Percentiles rank a stretch among this genome's conserved stretches.
phyloP scores from a whole-genome alignment of 495 filamentous ascomycete species.

The Durotheca rogersii region DNA sequence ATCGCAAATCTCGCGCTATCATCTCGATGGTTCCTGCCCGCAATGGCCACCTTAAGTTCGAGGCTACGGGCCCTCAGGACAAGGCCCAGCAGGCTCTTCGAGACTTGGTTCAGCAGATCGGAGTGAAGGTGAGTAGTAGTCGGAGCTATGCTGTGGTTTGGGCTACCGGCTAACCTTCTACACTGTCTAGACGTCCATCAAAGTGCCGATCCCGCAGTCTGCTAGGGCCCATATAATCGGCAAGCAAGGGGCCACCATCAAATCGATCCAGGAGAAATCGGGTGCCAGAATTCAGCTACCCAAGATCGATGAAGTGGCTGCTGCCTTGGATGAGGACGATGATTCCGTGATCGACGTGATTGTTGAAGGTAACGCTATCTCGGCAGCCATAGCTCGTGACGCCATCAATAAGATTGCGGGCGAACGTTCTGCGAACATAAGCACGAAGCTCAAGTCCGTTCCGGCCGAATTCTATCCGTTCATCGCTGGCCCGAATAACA shows the following conservation, averaged over 20 bases:
- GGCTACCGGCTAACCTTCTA: slow-evolving; percentile 14
- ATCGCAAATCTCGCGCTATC: slow-evolving; percentile 79
- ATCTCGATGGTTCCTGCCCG: slow-evolving; percentile 71
- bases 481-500: slow-evolving; percentile 79
- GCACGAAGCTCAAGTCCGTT: slow-evolving; percentile 71
- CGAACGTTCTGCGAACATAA: slow-evolving; percentile 80
- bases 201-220: slow-evolving; percentile 77
- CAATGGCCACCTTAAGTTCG: slow-evolving; percentile 69
- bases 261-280: slow-evolving; percentile 78
- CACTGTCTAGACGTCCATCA: slow-evolving; percentile 68
- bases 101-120: slow-evolving; percentile 81
- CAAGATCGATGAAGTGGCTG: slow-evolving; percentile 62
- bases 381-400: slow-evolving; percentile 75
- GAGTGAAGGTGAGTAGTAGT: slow-evolving; percentile 67
- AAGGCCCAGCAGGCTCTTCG: slow-evolving; percentile 78
- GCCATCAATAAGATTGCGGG: slow-evolving; percentile 81
- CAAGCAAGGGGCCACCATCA: slow-evolving; percentile 83
- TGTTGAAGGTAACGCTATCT: slow-evolving; percentile 86
- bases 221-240: slow-evolving; percentile 87
- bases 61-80: slow-evolving; percentile 75
- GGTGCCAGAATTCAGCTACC: slow-evolving; percentile 88
- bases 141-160: not conserved
- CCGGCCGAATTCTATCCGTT: slow-evolving; percentile 95
- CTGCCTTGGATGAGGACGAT: slow-evolving; percentile 64
- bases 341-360: slow-evolving; percentile 77